Evolutionary conservation across 306 rosid species (phyloP).

Genomic region (Cucurbita maxima): DNA sequence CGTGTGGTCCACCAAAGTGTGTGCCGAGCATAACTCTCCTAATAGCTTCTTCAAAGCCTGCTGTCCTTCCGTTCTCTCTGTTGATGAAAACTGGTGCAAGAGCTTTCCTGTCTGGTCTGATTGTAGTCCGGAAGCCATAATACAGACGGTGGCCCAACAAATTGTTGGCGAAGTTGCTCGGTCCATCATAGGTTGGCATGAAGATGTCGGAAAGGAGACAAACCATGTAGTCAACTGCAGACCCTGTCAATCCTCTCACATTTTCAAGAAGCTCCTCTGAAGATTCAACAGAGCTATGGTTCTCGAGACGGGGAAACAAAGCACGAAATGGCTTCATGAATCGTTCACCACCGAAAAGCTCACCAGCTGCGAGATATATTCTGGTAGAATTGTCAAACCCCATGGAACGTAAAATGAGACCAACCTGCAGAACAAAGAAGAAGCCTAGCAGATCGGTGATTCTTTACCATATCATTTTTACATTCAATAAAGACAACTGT

Average conservation of each 20-base stretch:
- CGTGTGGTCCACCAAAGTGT: slow-evolving; percentile 81
- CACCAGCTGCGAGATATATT: slow-evolving; percentile 65
- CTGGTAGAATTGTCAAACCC: slow-evolving; percentile 41
- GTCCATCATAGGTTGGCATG: slow-evolving; percentile 98
- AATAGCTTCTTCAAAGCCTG: slow-evolving; percentile 69
- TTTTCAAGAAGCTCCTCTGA: slow-evolving; percentile 68
- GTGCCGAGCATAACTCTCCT: slow-evolving; percentile 67
- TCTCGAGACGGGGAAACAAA: slow-evolving; percentile 68
- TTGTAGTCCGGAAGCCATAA: slow-evolving; percentile 84
- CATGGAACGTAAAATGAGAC: slow-evolving; percentile 59
- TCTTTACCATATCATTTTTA: neutral
- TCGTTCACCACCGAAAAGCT: slow-evolving; percentile 80
- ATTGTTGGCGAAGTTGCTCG: slow-evolving; percentile 99
- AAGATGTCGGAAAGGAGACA: slow-evolving; percentile 96
- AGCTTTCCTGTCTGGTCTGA: slow-evolving; percentile 85
- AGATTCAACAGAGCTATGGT: slow-evolving; percentile 65
- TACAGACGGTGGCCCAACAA: slow-evolving; percentile 96
- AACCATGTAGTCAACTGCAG: slow-evolving; percentile 99
- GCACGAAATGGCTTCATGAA: slow-evolving; percentile 76
- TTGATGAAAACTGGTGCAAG: slow-evolving; percentile 86
- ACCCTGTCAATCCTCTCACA: slow-evolving; percentile 72
- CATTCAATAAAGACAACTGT: neutral
- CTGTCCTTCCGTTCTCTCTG: slow-evolving; percentile 43
- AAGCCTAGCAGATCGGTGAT: neutral
- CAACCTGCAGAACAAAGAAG: slow-evolving; percentile 36